Evolutionary conservation across 257 asterid genomes (phyloP).

Genomic region (Paraleonurus japonicus): DNA sequence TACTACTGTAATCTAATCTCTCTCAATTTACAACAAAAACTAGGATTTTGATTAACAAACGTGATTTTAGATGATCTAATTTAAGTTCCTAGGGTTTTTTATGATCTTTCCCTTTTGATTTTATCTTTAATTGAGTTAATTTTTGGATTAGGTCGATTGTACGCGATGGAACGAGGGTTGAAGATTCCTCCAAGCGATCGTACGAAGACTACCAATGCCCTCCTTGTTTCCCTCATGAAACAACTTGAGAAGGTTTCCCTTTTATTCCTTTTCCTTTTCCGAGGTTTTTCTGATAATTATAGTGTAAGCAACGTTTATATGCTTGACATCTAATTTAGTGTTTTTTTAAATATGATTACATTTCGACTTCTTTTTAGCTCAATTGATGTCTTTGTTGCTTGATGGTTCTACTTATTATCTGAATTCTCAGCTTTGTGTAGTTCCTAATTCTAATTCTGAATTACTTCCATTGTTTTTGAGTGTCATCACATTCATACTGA

Average conservation of each 20-base stretch:
- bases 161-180: constrained; percentile 96
- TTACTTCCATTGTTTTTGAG: neutral
- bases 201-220: constrained; percentile 68
- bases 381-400: neutral
- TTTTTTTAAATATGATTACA: neutral
- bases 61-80: neutral
- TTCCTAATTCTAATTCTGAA: neutral
- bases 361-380: neutral
- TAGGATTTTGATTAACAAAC: neutral
- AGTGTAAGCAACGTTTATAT: neutral
- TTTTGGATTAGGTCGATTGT: constrained; percentile 72
- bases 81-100: neutral
- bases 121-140: neutral
- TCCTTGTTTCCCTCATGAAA: constrained; percentile 74
- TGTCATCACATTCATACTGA: neutral
- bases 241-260: constrained; percentile 85
- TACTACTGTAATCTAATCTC: constrained; percentile 46
- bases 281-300: neutral
- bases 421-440: constrained; percentile 1
- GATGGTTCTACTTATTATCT: neutral
- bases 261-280: neutral
- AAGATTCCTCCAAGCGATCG: constrained; percentile 78
- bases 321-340: too few relatives aligned
- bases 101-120: neutral
- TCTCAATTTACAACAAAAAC: neutral